Percentiles rank a stretch among this genome's conserved stretches.
phyloP scores from a whole-genome alignment of 2,329 filamentous ascomycete genomes.

The Akanthomyces dipterigenus region DNA sequence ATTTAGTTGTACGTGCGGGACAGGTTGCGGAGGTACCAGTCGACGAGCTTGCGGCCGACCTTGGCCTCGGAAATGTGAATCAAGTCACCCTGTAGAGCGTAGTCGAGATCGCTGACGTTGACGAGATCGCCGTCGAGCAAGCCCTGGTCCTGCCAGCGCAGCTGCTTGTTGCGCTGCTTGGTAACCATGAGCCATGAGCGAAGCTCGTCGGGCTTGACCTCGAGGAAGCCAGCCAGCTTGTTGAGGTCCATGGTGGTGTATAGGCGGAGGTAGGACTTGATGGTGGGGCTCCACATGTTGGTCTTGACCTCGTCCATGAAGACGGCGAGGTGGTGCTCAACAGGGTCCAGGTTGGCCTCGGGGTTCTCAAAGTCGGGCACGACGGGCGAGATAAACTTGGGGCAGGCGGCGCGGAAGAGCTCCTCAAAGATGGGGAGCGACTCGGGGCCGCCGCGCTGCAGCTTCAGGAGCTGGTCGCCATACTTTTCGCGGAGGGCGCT shows the following conservation, averaged over 20 bases:
- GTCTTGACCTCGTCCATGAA: conserved; percentile 99
- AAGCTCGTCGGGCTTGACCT: conserved; percentile 93
- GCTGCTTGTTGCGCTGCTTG: conserved; percentile 97
- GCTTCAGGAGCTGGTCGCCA: conserved; percentile 92
- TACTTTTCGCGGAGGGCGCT: conserved; percentile 97
- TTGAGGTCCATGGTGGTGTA: conserved; percentile 99
- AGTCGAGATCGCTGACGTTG: conserved; percentile 93
- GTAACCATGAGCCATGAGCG: conserved; percentile 91
- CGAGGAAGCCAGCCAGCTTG: conserved; percentile 95
- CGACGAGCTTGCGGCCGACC: conserved; percentile 92
- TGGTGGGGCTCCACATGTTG: conserved; percentile 95
- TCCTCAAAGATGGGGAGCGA: conserved; percentile 96
- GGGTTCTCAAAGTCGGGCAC: conserved; percentile 97
- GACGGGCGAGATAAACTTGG: conserved; percentile 98
- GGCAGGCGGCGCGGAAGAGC: conserved; percentile 95
- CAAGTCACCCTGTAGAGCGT: conserved; percentile 90
- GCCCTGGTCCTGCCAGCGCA: conserved; percentile 83
- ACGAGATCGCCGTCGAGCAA: conserved; percentile 87
- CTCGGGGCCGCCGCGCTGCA: conserved; percentile 93
- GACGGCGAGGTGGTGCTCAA: conserved; percentile 93
- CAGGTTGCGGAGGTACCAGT: conserved; percentile 98
- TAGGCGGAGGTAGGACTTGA: conserved; percentile 97
- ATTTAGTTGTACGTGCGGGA: conserved; percentile 74
- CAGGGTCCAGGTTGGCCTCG: conserved; percentile 88
- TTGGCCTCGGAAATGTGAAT: conserved; percentile 99